A percentile compares a stretch with the other conserved stretches of the same genome.
phyloP scores from a whole-genome alignment of 2,329 filamentous ascomycete species.

The Alternaria sp. region DNA sequence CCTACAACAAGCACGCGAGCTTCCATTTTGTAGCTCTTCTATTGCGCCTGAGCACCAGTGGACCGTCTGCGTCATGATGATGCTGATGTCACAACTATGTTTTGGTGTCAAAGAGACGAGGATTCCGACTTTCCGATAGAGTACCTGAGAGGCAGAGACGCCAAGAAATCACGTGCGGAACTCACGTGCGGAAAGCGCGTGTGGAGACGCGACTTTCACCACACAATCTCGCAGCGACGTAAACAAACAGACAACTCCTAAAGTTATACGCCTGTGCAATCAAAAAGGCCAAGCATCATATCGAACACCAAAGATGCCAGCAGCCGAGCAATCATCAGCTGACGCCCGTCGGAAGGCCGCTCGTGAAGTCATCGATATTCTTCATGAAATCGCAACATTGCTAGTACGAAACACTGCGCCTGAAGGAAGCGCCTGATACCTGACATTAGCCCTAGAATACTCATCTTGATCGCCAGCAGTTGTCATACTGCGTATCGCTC shows the following conservation, averaged over 20 bases:
- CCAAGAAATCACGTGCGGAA: conserved; percentile 1
- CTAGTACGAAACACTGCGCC: conserved; percentile 66
- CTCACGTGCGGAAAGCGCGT: conserved; percentile 17
- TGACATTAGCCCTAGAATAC: conserved; percentile 74
- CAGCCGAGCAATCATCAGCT: conserved; percentile 37
- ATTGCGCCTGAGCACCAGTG: neutral
- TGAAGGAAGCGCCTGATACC: neutral
- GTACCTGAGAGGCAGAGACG: neutral
- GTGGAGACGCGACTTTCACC: conserved; percentile 2
- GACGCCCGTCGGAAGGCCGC: conserved; percentile 74
- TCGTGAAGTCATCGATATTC: conserved; percentile 80
- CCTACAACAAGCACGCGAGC: neutral
- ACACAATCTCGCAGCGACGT: neutral
- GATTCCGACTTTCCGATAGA: conserved; percentile 6
- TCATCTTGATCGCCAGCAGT: conserved; percentile 85
- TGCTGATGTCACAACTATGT: conserved; percentile 20
- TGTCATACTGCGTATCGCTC: conserved; percentile 94
- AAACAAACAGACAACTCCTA: conserved; percentile 11
- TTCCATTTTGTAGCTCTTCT: conserved; percentile 6
- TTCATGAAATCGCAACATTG: conserved; percentile 87
- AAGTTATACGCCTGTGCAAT: neutral
- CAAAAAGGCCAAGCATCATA: neutral
- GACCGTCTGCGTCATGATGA: conserved; percentile 12
- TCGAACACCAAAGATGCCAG: conserved; percentile 23
- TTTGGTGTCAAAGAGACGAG: conserved; percentile 2